phyloP scores from a whole-genome alignment of 164 flowering plant genomes.

The Piper betle region DNA sequence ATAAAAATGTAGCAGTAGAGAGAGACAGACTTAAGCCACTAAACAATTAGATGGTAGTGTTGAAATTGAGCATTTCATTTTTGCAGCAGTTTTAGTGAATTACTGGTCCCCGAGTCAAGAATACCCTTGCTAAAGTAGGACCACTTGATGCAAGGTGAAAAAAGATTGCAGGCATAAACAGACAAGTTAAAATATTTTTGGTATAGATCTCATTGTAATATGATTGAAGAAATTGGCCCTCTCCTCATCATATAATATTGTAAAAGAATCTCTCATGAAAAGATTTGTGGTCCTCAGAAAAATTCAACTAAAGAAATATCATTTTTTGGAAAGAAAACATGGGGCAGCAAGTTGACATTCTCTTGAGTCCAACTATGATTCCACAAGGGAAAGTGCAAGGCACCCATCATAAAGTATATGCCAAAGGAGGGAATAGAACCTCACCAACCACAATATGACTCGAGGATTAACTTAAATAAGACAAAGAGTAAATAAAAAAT shows the following conservation, averaged over 20 bases:
- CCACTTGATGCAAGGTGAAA: conserved; percentile 1
- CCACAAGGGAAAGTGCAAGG: conserved; percentile 5
- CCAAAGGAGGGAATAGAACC: conserved; percentile 6
- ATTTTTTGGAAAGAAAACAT: conserved; percentile 4
- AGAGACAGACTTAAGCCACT: no score
- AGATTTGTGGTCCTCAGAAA: conserved; percentile 4
- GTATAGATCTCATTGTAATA: conserved; percentile 1
- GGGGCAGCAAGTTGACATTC: conserved; percentile 28
- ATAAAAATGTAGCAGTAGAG: no score
- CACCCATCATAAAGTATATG: conserved; percentile 12
- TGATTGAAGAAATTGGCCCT: conserved; percentile 5
- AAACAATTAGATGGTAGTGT: not conserved
- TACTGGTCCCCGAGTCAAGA: conserved; percentile 26
- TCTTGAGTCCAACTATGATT: conserved; percentile 6
- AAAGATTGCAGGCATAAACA: not conserved
- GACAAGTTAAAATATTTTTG: conserved; percentile 5
- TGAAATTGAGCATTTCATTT: no score
- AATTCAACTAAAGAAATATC: conserved; percentile 5
- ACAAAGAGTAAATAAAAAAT: not conserved
- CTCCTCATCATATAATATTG: conserved; percentile 15
- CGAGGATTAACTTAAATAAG: conserved; percentile 7
- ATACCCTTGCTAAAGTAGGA: conserved; percentile 10
- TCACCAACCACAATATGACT: conserved; percentile 8
- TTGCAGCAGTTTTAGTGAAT: not conserved
- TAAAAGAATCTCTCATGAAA: conserved; percentile 26